These are phyloP conservation scores for Nosema bombycis DNA, from an alignment of 371 early-diverging fungal species.

Conservation along the genomic window DNA sequence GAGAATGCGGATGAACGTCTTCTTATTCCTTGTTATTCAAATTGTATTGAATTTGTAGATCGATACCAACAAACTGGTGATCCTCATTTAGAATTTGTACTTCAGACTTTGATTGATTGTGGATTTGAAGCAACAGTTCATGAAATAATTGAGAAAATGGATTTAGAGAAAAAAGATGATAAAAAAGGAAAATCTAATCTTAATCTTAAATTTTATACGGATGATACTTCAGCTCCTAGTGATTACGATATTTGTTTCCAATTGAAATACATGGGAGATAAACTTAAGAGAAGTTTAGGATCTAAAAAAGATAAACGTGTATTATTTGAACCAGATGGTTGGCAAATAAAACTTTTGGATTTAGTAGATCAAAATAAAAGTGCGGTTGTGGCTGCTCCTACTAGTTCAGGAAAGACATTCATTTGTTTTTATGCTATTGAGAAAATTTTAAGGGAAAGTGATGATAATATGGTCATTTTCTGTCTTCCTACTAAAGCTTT, in stretches of 20 bases:
- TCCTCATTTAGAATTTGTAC: slow-evolving; percentile 59
- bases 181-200: background rate
- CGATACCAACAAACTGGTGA: slow-evolving; percentile 23
- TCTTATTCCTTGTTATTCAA: slow-evolving; percentile 62
- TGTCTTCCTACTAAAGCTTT: slow-evolving; percentile 69
- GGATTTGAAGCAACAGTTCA: slow-evolving; percentile 62
- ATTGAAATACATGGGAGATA: slow-evolving; percentile 63
- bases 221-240: slow-evolving; percentile 46
- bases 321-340: slow-evolving; percentile 67
- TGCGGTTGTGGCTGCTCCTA: slow-evolving; percentile 68
- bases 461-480: slow-evolving; percentile 66
- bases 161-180: background rate
- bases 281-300: slow-evolving; percentile 61
- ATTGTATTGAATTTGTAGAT: slow-evolving; percentile 57
- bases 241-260: slow-evolving; percentile 66
- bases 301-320: slow-evolving; percentile 66
- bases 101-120: slow-evolving; percentile 54
- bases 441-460: slow-evolving; percentile 65
- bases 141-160: slow-evolving; percentile 58
- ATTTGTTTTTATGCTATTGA: slow-evolving; percentile 69
- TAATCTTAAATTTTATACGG: slow-evolving; percentile 27
- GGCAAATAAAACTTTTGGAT: slow-evolving; percentile 68
- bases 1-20: slow-evolving; percentile 55
- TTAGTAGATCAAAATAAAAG: slow-evolving; percentile 64
- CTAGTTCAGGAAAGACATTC: slow-evolving; percentile 69